A percentile compares a stretch with the other conserved stretches of the same genome.
Conservation (phyloP, 768 basidiomycete species). For the Leccinum boreale region DNA sequence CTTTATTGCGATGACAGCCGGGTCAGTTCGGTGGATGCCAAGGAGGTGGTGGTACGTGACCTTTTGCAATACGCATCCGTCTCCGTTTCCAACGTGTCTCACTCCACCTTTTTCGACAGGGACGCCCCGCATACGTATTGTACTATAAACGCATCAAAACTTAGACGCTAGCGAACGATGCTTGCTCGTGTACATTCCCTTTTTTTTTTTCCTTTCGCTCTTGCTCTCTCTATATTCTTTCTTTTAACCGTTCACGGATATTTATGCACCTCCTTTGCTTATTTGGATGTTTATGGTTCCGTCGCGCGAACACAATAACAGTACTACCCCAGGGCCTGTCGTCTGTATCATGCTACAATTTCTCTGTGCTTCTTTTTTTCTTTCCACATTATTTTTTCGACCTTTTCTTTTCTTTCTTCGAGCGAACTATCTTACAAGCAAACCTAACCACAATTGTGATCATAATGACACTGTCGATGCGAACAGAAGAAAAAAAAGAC, state of each 20-base stretch:
- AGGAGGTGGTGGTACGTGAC: constrained; percentile 76
- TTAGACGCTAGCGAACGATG: constrained; percentile 8
- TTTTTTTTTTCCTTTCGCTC: background rate
- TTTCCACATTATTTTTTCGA: background rate
- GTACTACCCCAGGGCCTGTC: constrained; percentile 16
- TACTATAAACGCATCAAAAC: constrained; percentile 65
- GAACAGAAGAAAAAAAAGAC: background rate
- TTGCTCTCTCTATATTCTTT: background rate
- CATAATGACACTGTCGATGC: background rate
- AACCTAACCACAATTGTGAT: constrained; percentile 26
- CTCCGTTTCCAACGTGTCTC: constrained; percentile 7
- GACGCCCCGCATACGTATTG: constrained; percentile 70
- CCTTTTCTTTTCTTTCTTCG: background rate
- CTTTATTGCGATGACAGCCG: constrained; percentile 93
- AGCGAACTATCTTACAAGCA: constrained; percentile 27
- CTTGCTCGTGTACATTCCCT: background rate
- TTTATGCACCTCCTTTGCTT: background rate
- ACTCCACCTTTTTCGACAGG: constrained; percentile 37
- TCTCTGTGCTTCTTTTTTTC: background rate
- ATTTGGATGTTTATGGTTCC: constrained; percentile 1
- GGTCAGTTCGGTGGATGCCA: constrained; percentile 66
- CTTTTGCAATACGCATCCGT: background rate
- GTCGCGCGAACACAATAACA: background rate
- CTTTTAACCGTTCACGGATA: background rate
- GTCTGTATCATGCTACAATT: constrained; percentile 24